Conservation (phyloP, 495 filamentous ascomycete species). For the Talaromyces liani region DNA sequence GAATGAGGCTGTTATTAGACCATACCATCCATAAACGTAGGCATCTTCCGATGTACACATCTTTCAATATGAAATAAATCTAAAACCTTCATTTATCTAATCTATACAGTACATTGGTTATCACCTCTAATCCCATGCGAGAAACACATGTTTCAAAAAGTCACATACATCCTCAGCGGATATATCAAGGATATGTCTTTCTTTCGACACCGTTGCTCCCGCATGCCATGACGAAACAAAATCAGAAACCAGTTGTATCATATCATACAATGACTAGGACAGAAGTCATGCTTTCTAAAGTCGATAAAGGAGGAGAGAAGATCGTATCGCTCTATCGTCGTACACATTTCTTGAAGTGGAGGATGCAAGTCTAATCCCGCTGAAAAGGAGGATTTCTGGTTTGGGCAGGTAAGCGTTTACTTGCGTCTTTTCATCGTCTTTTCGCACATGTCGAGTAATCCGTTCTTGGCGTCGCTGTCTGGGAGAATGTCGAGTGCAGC, state of each 20-base stretch:
- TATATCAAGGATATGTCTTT: too few relatives aligned
- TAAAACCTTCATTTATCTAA: not conserved
- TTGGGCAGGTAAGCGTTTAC: conserved; percentile 26
- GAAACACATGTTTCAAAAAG: not conserved
- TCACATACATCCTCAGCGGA: too few relatives aligned
- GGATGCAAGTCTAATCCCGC: not conserved
- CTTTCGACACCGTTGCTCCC: not conserved
- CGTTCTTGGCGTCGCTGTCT: conserved; percentile 84
- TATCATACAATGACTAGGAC: not conserved
- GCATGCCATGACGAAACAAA: not conserved
- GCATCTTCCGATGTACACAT: too few relatives aligned
- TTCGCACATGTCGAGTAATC: conserved; percentile 84
- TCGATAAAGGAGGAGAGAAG: not conserved
- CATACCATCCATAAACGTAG: too few relatives aligned
- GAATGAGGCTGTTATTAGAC: not conserved
- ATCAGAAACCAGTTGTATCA: not conserved
- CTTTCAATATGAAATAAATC: not conserved
- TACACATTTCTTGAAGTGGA: not conserved
- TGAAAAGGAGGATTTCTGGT: not conserved
- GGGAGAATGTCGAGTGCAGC: conserved; percentile 75
- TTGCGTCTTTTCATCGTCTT: conserved; percentile 88
- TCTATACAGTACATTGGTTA: not conserved
- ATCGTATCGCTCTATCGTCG: not conserved
- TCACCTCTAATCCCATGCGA: not conserved
- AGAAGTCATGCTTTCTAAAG: not conserved